phyloP scores from a whole-genome alignment of 148 eudicot genomes.

The Chenopodium suecicum region DNA sequence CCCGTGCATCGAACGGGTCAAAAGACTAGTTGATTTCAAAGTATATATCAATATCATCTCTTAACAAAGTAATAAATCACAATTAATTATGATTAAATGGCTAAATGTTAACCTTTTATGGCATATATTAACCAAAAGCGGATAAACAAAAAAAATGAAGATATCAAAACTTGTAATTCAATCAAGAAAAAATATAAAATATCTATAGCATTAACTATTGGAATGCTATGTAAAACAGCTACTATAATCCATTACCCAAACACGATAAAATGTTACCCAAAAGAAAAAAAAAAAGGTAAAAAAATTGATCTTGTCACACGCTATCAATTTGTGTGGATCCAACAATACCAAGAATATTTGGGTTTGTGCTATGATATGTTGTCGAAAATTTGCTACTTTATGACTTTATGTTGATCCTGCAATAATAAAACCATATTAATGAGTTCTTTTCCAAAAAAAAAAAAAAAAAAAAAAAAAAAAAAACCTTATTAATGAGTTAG shows the following conservation, averaged over 20 bases:
- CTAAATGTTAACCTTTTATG: no score
- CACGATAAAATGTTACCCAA: not conserved
- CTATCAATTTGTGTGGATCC: not conserved
- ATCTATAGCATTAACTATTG: not conserved
- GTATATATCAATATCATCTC: not conserved
- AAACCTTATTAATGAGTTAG: no score
- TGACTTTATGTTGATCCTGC: constrained; percentile 32
- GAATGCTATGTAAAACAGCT: not conserved
- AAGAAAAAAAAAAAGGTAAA: no score
- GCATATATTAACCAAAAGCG: no score
- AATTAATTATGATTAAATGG: no score
- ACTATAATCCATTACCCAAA: not conserved
- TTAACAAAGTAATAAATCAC: not conserved
- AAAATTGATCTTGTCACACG: not conserved
- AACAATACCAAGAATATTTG: not conserved
- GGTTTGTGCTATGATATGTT: no score
- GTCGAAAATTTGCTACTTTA: not conserved
- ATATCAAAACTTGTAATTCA: not conserved
- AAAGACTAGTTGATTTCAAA: no score
- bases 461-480: no score
- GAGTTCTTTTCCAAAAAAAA: no score
- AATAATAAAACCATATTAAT: not conserved
- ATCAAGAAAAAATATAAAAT: no score
- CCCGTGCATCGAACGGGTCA: no score
- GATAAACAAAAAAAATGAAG: no score